Conservation (phyloP, 2,329 filamentous ascomycete genomes). For the Fusarium multiceps region DNA sequence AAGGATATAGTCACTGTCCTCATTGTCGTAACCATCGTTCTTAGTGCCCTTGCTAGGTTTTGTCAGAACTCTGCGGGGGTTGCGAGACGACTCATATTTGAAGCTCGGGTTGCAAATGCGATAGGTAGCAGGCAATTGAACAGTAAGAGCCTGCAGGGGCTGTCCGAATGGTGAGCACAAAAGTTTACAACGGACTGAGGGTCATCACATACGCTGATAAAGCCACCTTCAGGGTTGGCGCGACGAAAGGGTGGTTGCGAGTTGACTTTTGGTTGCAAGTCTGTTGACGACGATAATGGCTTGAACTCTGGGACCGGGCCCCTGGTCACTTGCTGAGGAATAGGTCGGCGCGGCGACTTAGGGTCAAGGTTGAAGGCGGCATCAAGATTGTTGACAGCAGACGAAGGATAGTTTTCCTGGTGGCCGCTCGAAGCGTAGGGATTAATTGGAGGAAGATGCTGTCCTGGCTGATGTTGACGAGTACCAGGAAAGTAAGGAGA, state of each 20-base stretch:
- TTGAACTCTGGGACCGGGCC: constrained; percentile 89
- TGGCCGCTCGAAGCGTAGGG: constrained; percentile 69
- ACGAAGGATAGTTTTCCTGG: constrained; percentile 79
- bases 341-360: constrained; percentile 68
- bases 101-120: constrained; percentile 98
- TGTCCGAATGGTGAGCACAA: constrained; percentile 52
- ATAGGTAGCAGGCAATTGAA: constrained; percentile 93
- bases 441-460: constrained; percentile 79
- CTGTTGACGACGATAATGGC: constrained; percentile 76
- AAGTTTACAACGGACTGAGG: neutral
- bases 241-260: constrained; percentile 89
- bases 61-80: constrained; percentile 92
- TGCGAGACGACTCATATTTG: constrained; percentile 98
- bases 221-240: constrained; percentile 95
- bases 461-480: constrained; percentile 57
- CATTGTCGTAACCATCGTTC: constrained; percentile 98
- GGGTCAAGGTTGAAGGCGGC: constrained; percentile 68
- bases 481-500: constrained; percentile 66
- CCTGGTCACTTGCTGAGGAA: constrained; percentile 61
- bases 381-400: constrained; percentile 77
- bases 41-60: constrained; percentile 99
- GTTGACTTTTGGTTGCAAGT: constrained; percentile 86
- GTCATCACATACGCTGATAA: constrained; percentile 82
- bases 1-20: constrained; percentile 98
- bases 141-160: constrained; percentile 95